phyloP scores from a whole-genome alignment of 768 basidiomycete genomes.

The Saitozyma sp. region DNA sequence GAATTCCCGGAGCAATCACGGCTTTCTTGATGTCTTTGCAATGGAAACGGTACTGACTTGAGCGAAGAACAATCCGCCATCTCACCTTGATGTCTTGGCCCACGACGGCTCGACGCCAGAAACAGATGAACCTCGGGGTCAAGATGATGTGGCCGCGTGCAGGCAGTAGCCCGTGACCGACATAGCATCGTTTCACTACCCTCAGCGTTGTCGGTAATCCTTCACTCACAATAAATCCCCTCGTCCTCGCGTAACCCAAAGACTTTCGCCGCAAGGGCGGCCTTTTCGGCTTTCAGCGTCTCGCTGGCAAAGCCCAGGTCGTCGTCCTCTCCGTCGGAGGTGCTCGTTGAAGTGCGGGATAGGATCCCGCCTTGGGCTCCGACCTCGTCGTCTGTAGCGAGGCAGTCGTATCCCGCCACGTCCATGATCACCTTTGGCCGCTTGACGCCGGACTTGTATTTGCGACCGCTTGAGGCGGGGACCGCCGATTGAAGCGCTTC shows the following conservation, averaged over 20 bases:
- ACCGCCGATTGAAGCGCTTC: constrained; percentile 34
- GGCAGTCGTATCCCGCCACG: constrained; percentile 39
- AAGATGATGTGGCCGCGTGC: constrained; percentile 50
- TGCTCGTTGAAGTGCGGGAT: constrained; percentile 4
- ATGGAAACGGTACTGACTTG: constrained; percentile 55
- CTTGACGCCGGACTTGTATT: constrained; percentile 20
- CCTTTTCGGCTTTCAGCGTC: constrained; percentile 34
- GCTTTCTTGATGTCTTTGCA: constrained; percentile 55
- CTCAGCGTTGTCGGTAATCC: no score
- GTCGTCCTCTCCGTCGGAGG: constrained; percentile 13
- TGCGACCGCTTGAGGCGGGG: constrained; percentile 7
- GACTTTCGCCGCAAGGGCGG: constrained; percentile 32
- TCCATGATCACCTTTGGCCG: constrained; percentile 34
- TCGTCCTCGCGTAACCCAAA: constrained; percentile 43
- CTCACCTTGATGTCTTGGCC: constrained; percentile 47
- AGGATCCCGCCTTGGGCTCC: constrained; percentile 1
- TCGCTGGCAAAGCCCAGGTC: constrained; percentile 10
- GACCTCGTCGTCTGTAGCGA: constrained; percentile 34
- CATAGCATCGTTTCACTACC: constrained; percentile 48
- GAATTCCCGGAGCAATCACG: constrained; percentile 47
- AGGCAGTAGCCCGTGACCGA: constrained; percentile 39
- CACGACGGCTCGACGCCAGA: constrained; percentile 43
- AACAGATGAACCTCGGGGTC: constrained; percentile 44
- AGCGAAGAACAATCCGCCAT: constrained; percentile 2
- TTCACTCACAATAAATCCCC: constrained; percentile 28